Conservation (phyloP, 352 stramenopile genomes). For the Phytophthora sp. region DNA sequence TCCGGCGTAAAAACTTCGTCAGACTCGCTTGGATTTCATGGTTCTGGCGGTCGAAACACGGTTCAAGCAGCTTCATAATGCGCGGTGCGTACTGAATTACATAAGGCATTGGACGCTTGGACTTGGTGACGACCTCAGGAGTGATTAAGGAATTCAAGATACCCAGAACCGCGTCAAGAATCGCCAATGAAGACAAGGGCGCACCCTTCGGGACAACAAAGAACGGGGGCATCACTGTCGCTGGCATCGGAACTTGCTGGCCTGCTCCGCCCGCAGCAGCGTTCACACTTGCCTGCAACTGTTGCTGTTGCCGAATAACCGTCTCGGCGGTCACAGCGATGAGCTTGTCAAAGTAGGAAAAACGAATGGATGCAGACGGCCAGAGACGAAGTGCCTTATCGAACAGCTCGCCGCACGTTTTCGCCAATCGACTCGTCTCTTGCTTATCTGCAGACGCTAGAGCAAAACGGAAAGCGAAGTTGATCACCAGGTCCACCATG, state of each 20-base stretch:
- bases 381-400: conserved; percentile 86
- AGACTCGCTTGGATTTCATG: conserved; percentile 76
- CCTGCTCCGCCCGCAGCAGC: conserved; percentile 27
- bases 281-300: conserved; percentile 46
- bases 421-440: conserved; percentile 87
- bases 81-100: conserved; percentile 87
- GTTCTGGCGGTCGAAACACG: conserved; percentile 89
- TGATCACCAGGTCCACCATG: conserved; percentile 93
- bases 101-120: conserved; percentile 78
- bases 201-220: conserved; percentile 84
- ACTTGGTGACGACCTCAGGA: conserved; percentile 76
- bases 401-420: conserved; percentile 89
- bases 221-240: conserved; percentile 77
- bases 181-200: conserved; percentile 84
- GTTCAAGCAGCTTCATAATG: conserved; percentile 91
- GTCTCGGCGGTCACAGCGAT: conserved; percentile 88
- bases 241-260: conserved; percentile 37
- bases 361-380: conserved; percentile 86
- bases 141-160: conserved; percentile 88
- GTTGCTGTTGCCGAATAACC: conserved; percentile 81
- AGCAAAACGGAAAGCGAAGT: conserved; percentile 90
- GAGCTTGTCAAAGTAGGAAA: conserved; percentile 93
- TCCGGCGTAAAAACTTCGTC: conserved; percentile 71
- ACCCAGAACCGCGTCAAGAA: conserved; percentile 85
- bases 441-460: conserved; percentile 90